Evolutionary conservation across 352 stramenopile genomes (phyloP).

Genomic region (Globisporangium okanoganense): DNA sequence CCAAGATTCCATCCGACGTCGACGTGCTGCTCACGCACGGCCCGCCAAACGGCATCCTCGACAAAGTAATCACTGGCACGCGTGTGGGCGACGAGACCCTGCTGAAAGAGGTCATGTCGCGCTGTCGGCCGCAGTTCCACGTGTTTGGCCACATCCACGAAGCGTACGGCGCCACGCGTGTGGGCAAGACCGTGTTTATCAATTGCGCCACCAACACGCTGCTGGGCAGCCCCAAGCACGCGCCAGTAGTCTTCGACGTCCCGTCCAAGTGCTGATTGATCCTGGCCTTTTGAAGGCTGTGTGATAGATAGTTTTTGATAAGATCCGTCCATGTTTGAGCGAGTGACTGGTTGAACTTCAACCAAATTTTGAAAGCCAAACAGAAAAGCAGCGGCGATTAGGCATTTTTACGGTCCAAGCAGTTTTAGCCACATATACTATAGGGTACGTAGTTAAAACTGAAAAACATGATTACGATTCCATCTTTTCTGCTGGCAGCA

Average conservation of each 20-base stretch:
- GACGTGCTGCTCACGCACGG: conserved; percentile 90
- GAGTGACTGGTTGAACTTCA: conserved; percentile 4
- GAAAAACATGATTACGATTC: no score
- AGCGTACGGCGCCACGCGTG: conserved; percentile 66
- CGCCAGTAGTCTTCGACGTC: conserved; percentile 76
- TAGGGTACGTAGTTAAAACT: no score
- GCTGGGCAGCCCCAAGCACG: conserved; percentile 49
- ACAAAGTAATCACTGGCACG: conserved; percentile 57
- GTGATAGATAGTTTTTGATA: no score
- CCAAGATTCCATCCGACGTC: conserved; percentile 61
- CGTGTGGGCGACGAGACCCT: conserved; percentile 81
- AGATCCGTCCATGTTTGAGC: neutral
- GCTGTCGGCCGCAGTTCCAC: conserved; percentile 78
- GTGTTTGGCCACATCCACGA: conserved; percentile 94
- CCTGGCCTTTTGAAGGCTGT: no score
- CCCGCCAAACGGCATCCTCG: conserved; percentile 82
- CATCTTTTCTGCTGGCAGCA: no score
- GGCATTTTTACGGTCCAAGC: neutral
- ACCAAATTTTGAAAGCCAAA: neutral
- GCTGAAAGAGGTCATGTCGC: conserved; percentile 74
- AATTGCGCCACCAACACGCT: conserved; percentile 85
- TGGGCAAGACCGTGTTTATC: conserved; percentile 84
- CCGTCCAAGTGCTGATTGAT: conserved; percentile 50
- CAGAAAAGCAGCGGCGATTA: neutral
- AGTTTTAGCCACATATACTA: no score